Evolutionary conservation across 176 grass and related monocot species (phyloP).

Genomic region (Juncus inflexus): DNA sequence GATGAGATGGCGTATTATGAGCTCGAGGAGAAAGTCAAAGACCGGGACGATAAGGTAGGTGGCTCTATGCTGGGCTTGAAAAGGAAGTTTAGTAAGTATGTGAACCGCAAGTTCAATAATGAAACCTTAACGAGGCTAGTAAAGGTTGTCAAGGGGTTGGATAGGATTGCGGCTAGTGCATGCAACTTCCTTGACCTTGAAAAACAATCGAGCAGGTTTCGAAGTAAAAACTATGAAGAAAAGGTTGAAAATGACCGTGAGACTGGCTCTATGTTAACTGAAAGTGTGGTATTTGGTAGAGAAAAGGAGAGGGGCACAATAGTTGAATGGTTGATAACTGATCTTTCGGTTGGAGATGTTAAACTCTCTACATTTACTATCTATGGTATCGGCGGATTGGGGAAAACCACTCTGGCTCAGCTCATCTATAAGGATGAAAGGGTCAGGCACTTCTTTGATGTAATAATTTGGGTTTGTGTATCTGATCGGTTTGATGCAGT

Average conservation of each 20-base stretch:
- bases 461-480: slow-evolving; percentile 26
- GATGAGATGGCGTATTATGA: slow-evolving; percentile 40
- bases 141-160: slow-evolving; percentile 33
- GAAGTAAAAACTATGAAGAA: not conserved
- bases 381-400: slow-evolving; percentile 38
- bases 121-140: slow-evolving; percentile 22
- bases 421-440: slow-evolving; percentile 29
- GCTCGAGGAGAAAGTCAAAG: slow-evolving; percentile 31
- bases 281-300: slow-evolving; percentile 29
- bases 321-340: slow-evolving; percentile 21
- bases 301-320: not conserved
- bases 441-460: slow-evolving; percentile 15
- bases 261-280: slow-evolving; percentile 26
- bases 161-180: slow-evolving; percentile 8
- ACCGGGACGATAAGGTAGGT: slow-evolving; percentile 24
- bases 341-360: not conserved
- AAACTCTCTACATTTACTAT: slow-evolving; percentile 27
- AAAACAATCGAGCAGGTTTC: not conserved
- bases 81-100: slow-evolving; percentile 22
- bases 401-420: slow-evolving; percentile 52
- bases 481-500: slow-evolving; percentile 36
- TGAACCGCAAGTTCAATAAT: slow-evolving; percentile 24
- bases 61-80: slow-evolving; percentile 31
- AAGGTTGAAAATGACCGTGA: not conserved
- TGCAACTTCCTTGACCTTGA: slow-evolving; percentile 4